Base-by-base conservation (phyloP, 441 rosid genomes). In the Oxalis stricta region DNA sequence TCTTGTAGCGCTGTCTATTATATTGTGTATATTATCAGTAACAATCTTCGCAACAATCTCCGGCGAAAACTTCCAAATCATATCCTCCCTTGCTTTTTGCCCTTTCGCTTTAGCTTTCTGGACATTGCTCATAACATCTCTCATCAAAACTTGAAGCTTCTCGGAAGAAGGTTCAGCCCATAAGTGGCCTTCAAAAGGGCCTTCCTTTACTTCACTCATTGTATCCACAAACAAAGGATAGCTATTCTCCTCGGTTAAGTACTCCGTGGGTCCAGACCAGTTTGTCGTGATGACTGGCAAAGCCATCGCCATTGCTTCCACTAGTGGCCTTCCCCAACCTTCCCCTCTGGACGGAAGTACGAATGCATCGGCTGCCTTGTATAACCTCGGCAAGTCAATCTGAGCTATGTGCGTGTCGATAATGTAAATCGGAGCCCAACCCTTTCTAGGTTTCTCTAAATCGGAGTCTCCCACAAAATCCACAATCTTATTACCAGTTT, bases 221-320 rank as follows among this genome's bases (percentile, higher is more conserved):
- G 61, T 63, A 35, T 69, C 80, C 21, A 80, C 70, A 0, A 46
- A 63, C 67, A 86, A 58, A 3, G 84, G 88, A 23, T 76, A 86
- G 66, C 92, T 58, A 20, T 83, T 87, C 65, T 52, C 59, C 16
- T 61, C 75, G 0, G 86, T 83, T 60, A 80, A 50, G 64, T 80
- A 87, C 66, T 83, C 92, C 0, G 71, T 59, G 4, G 88, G 86
- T 7, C 96, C 92, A 1, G 94, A 78, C 94, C 92, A 87, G 56
- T 86, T 78, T 0, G 96, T 78, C 2, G 80, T 60, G 18, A 83
- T 83, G 48, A 80, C 86, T 0, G 88, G 94, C 55, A 80, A 75
- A 33, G 82, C 62, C 92, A 87, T 87, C 4, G 96, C 75, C 96
- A 83, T 87, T 20, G 92, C 96, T 66, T 83, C 96, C 43, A 74